These are phyloP conservation scores for Pseudotsuga menziesii DNA, from an alignment of 75 land plant genomes.

Conservation along the genomic window DNA sequence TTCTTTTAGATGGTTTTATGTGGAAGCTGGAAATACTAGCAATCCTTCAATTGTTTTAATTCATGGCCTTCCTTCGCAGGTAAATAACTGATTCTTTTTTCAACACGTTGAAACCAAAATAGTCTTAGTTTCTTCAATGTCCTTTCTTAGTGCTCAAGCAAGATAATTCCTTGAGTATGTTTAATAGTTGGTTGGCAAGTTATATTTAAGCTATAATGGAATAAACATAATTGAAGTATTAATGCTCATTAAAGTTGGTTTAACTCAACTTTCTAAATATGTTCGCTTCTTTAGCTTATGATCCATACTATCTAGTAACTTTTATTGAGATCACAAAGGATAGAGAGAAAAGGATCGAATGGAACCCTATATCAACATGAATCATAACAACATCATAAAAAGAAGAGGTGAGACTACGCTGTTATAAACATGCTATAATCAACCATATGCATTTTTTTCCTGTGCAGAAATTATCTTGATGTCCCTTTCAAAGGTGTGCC, in stretches of 20 bases:
- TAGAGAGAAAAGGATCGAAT: too few relatives aligned
- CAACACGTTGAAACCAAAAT: neutral
- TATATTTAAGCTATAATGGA: neutral
- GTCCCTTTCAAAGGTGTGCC: too few relatives aligned
- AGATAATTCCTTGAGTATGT: conserved; percentile 3
- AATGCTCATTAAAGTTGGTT: neutral
- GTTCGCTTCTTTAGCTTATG: neutral
- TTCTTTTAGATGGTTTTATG: conserved; percentile 81
- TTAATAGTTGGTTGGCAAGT: neutral
- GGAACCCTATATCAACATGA: too few relatives aligned
- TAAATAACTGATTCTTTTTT: conserved; percentile 7
- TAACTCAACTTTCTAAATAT: neutral
- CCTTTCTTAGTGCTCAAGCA: neutral
- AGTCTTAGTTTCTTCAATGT: neutral
- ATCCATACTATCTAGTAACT: neutral
- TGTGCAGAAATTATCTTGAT: too few relatives aligned
- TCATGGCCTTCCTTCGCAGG: conserved; percentile 96
- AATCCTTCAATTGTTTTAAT: conserved; percentile 61
- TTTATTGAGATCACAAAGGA: too few relatives aligned
- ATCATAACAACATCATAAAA: too few relatives aligned
- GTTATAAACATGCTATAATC: too few relatives aligned
- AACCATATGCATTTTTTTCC: too few relatives aligned
- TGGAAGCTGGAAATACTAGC: conserved; percentile 67
- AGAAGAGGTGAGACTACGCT: too few relatives aligned
- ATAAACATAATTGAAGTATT: neutral